These are phyloP conservation scores for Cladosporium sp. DNA, from an alignment of 2,329 filamentous ascomycete species.

Conservation along the genomic window DNA sequence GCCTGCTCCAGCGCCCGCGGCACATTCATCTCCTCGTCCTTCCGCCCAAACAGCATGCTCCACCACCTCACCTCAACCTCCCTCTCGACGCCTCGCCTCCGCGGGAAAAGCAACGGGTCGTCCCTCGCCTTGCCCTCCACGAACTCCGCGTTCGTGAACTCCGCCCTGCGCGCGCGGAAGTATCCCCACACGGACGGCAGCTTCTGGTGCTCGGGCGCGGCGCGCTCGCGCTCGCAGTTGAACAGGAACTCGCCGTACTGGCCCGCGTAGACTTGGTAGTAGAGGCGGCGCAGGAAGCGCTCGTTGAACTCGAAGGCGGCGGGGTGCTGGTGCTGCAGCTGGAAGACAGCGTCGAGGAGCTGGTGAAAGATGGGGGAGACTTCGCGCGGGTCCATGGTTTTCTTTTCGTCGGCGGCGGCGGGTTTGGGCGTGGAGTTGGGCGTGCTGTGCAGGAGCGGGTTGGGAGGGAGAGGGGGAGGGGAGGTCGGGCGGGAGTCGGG, in stretches of 20 bases:
- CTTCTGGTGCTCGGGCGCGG: slow-evolving; percentile 53
- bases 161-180: slow-evolving; percentile 71
- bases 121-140: slow-evolving; percentile 51
- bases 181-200: slow-evolving; percentile 94
- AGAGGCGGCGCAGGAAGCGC: slow-evolving; percentile 76
- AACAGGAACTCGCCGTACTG: slow-evolving; percentile 96
- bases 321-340: slow-evolving; percentile 77
- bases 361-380: slow-evolving; percentile 96
- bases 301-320: slow-evolving; percentile 95
- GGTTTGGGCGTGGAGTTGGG: slow-evolving; percentile 13
- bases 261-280: slow-evolving; percentile 92
- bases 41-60: slow-evolving; percentile 78
- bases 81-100: slow-evolving; percentile 22
- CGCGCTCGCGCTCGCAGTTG: slow-evolving; percentile 85
- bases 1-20: slow-evolving; percentile 26
- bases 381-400: slow-evolving; percentile 74
- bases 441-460: slow-evolving; percentile 43
- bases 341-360: slow-evolving; percentile 90
- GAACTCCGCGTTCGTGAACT: slow-evolving; percentile 80
- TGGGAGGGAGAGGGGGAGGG: slow-evolving; percentile 25
- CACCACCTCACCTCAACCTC: slow-evolving; percentile 81
- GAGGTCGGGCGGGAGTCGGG: slow-evolving; percentile 45
- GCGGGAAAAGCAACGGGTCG: slow-evolving; percentile 78
- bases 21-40: slow-evolving; percentile 89
- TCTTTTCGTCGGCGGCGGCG: slow-evolving; percentile 45